Percentiles rank a stretch among this genome's conserved stretches.
phyloP scores from a whole-genome alignment of 371 early-diverging fungal species.

The Apophysomyces trapeziformis region DNA sequence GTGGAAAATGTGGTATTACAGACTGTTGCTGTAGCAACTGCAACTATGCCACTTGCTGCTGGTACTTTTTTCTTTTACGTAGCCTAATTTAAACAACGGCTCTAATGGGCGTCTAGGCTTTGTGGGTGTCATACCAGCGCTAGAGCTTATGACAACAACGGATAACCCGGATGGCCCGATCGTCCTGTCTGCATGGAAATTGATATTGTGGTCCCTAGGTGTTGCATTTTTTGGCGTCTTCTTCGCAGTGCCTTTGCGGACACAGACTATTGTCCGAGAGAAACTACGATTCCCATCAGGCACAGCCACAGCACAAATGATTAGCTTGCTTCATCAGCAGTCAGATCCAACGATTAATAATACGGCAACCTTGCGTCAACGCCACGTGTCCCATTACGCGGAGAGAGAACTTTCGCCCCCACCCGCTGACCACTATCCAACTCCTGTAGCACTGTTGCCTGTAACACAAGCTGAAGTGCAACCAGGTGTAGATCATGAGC shows the following conservation, averaged over 20 bases:
- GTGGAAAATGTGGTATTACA: constrained; percentile 85
- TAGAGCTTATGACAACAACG: constrained; percentile 62
- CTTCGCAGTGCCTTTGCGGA: constrained; percentile 85
- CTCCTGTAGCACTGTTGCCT: constrained; percentile 15
- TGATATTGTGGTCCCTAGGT: constrained; percentile 81
- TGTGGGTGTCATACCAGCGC: constrained; percentile 80
- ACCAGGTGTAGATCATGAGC: background rate
- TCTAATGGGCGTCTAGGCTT: constrained; percentile 50
- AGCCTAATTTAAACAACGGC: background rate
- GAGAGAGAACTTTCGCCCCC: background rate
- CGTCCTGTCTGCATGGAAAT: constrained; percentile 47
- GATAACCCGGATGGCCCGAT: constrained; percentile 59
- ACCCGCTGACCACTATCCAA: constrained; percentile 8
- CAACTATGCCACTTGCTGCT: constrained; percentile 85
- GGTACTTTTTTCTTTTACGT: constrained; percentile 29
- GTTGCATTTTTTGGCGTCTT: constrained; percentile 90
- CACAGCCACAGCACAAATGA: constrained; percentile 89
- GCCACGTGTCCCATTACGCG: background rate
- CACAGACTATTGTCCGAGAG: constrained; percentile 79
- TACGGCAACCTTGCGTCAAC: constrained; percentile 18
- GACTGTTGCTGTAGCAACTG: constrained; percentile 84
- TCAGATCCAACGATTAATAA: constrained; percentile 21
- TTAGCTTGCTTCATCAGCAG: constrained; percentile 72
- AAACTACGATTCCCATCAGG: constrained; percentile 87
- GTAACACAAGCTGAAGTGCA: constrained; percentile 9